Evolutionary conservation across 1,139 yeast genomes (phyloP).

Genomic region (Magnusiomyces paraingens): DNA sequence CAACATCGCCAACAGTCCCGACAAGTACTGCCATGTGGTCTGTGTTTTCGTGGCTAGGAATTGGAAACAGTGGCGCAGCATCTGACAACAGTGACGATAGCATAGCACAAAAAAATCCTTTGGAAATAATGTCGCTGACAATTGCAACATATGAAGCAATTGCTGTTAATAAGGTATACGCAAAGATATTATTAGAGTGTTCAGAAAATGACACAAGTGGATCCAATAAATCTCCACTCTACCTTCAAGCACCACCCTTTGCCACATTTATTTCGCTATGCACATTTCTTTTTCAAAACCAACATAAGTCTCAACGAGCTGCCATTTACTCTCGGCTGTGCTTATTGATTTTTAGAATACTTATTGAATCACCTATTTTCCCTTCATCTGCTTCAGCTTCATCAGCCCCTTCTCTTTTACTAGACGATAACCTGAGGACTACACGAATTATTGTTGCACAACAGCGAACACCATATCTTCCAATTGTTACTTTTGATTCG

Average conservation of each 20-base stretch:
- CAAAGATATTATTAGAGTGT: constrained; percentile 27
- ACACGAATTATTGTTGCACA: constrained; percentile 23
- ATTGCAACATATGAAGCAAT: constrained; percentile 36
- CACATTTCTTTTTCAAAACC: constrained; percentile 31
- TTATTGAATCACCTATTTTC: constrained; percentile 27
- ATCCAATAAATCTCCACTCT: not conserved
- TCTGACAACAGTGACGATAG: not conserved
- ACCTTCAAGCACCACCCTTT: constrained; percentile 19
- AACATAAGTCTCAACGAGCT: constrained; percentile 25
- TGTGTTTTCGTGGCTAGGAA: constrained; percentile 5
- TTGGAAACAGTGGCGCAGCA: not conserved
- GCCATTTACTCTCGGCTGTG: constrained; percentile 30
- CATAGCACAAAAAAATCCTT: constrained; percentile 17
- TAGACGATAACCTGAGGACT: constrained; percentile 18
- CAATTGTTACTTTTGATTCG: constrained; percentile 18
- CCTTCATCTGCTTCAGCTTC: constrained; percentile 16
- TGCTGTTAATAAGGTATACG: constrained; percentile 33
- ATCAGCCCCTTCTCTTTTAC: constrained; percentile 19
- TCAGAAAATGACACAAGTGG: constrained; percentile 9
- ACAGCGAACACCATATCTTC: constrained; percentile 28
- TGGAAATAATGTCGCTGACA: constrained; percentile 25
- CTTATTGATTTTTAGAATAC: constrained; percentile 28
- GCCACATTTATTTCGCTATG: constrained; percentile 29
- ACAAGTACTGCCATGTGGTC: not conserved
- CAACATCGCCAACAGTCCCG: not conserved